Evolutionary conservation across 2,329 filamentous ascomycete genomes (phyloP).

Genomic region (Boeremia lycopersici): DNA sequence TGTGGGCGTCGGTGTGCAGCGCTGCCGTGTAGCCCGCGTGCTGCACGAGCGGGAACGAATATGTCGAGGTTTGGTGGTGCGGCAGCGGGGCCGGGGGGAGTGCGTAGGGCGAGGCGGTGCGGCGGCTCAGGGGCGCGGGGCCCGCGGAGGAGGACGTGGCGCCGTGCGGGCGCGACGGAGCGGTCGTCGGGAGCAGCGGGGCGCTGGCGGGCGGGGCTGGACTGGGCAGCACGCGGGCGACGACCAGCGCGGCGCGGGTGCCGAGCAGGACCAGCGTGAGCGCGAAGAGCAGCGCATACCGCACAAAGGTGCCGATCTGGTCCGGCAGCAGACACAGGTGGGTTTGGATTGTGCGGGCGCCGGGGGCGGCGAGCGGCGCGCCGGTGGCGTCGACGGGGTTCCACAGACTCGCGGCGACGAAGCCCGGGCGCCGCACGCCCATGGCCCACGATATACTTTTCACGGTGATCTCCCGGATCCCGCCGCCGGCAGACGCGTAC

Average conservation of each 20-base stretch:
- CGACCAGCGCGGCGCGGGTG: conserved; percentile 51
- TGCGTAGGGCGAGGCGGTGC: conserved; percentile 16
- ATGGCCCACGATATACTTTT: conserved; percentile 97
- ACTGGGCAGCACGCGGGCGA: conserved; percentile 22
- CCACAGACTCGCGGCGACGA: conserved; percentile 87
- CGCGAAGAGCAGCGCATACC: conserved; percentile 70
- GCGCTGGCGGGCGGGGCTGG: conserved; percentile 28
- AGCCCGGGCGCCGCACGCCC: conserved; percentile 87
- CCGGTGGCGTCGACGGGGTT: conserved; percentile 75
- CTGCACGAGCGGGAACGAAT: conserved; percentile 46
- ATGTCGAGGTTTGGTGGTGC: conserved; percentile 19
- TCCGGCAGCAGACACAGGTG: conserved; percentile 90
- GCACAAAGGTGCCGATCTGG: conserved; percentile 81
- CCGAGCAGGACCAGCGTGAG: conserved; percentile 58
- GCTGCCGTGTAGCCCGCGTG: conserved; percentile 50
- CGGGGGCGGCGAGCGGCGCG: too few species aligned
- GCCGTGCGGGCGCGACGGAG: not conserved
- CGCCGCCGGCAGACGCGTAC: conserved; percentile 63
- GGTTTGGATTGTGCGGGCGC: too few species aligned
- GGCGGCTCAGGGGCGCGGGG: not conserved
- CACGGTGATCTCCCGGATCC: conserved; percentile 81
- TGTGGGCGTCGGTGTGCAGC: too few species aligned
- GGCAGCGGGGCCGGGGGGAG: conserved; percentile 22
- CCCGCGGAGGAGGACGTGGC: not conserved
- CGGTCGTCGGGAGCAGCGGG: conserved; percentile 24